Evolutionary conservation across 768 basidiomycete genomes (phyloP).

Genomic region (Naganishia friedmannii): DNA sequence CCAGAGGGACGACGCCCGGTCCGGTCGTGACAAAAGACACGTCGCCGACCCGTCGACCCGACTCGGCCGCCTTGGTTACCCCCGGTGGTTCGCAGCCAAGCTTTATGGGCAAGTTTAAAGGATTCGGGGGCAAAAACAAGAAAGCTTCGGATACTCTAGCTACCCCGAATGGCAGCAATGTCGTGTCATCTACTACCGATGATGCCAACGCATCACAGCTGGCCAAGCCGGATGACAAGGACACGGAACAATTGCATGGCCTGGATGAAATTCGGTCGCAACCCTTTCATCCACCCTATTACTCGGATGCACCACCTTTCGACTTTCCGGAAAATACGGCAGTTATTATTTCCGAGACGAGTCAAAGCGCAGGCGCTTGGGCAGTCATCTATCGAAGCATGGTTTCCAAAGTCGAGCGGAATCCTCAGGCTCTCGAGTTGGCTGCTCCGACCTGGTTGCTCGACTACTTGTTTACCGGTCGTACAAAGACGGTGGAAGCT

Average conservation of each 20-base stretch:
- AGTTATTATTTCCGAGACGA: constrained; percentile 77
- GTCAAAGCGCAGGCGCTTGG: constrained; percentile 61
- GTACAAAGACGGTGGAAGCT: constrained; percentile 54
- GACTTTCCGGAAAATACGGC: constrained; percentile 62
- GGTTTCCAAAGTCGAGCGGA: constrained; percentile 61
- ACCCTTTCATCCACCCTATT: constrained; percentile 62
- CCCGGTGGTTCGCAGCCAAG: constrained; percentile 56
- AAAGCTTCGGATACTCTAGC: constrained; percentile 50
- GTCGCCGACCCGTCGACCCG: constrained; percentile 33
- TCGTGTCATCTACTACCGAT: constrained; percentile 44
- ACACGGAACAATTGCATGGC: constrained; percentile 48
- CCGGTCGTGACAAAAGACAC: constrained; percentile 8
- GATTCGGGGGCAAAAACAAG: constrained; percentile 63
- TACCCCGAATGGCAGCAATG: constrained; percentile 43
- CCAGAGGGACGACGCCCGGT: constrained; percentile 22
- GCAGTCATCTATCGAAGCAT: constrained; percentile 71
- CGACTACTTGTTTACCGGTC: constrained; percentile 76
- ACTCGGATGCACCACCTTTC: constrained; percentile 69
- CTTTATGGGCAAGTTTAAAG: constrained; percentile 76
- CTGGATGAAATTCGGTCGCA: constrained; percentile 52
- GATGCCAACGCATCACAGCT: constrained; percentile 41
- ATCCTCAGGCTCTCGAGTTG: constrained; percentile 64
- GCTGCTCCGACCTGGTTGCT: constrained; percentile 82
- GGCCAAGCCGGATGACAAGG: constrained; percentile 41
- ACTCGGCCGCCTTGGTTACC: constrained; percentile 46